Evolutionary conservation across 2,329 filamentous ascomycete species (phyloP), one percentile per base, ranked within the genome.

Genomic region (Pyrenophora teres): DNA sequence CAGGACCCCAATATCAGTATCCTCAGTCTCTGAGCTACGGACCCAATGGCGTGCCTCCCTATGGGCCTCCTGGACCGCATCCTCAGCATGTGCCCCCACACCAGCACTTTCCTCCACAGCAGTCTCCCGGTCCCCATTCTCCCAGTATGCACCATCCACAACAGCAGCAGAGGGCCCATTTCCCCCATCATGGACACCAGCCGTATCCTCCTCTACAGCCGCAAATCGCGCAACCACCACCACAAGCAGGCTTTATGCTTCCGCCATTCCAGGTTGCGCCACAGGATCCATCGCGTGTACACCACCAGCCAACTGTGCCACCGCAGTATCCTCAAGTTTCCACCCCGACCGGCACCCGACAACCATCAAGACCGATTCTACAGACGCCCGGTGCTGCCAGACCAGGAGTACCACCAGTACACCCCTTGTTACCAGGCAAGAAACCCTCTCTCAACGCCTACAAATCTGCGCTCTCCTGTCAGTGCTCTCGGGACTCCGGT

Each of bases 181-280:
- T 74, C 33, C 60, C 65, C 9, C 68, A 69, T 49, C 48, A 67
- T 32, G 64, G 59, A 21, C 69, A 65, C 33, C 64, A 64, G n/a
- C 52, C 59, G 10, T 67, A 75, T 50, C 65, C 69, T 43, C 66
- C 63, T 5, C 69, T 44, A 19, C 68, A 64, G n/a, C 60, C 50
- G 21, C 71, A 64, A 19, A 59, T 69, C 46, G 65, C 66, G 38
- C 73, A 73, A 30, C 73, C 72, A 30, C 71, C 73, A 12, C 71
- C 72, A 35, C 76, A 76, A 43, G 71, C 77, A 41, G 78, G 77
- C 13, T 74, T 76, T 52, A 78, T 79, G 73, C 68, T 80, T 31
- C 76, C 77, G 40, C 77, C 77, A 4, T 80, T 80, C 59, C 75
- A 78, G 47, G 74, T 79, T 10, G 67, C 71, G n/a, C 72, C 74